These are phyloP conservation scores for Suillus weaverae DNA, from an alignment of 768 basidiomycete species.

Conservation along the genomic window DNA sequence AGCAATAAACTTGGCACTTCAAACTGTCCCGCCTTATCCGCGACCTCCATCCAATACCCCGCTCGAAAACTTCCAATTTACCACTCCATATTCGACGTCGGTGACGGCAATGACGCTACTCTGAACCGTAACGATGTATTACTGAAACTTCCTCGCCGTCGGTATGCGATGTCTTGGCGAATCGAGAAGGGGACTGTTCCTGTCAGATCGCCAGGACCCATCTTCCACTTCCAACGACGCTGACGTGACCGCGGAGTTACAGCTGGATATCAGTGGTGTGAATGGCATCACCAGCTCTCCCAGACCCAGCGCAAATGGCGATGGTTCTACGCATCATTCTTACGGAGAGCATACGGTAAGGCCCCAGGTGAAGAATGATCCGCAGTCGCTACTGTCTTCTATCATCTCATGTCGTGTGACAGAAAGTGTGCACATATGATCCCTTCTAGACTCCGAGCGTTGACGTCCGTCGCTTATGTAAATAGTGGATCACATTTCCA, in stretches of 20 bases:
- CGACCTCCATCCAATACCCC: not conserved
- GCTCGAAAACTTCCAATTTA: not conserved
- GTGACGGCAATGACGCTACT: not conserved
- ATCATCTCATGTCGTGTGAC: conserved; percentile 9
- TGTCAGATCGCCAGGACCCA: conserved; percentile 1
- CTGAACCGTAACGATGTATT: not conserved
- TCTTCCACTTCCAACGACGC: not conserved
- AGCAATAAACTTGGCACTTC: not conserved
- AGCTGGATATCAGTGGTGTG: conserved; percentile 8
- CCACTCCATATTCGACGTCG: not conserved
- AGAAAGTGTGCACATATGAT: not conserved
- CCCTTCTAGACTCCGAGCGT: not conserved
- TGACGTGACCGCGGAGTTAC: conserved; percentile 19
- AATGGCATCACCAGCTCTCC: conserved; percentile 2
- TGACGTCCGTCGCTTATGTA: not conserved
- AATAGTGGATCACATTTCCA: not conserved
- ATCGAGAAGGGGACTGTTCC: not conserved
- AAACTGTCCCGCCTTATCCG: not conserved
- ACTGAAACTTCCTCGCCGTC: not conserved
- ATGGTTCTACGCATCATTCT: not conserved
- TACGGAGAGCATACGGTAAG: conserved; percentile 2
- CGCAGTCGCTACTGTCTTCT: conserved; percentile 2
- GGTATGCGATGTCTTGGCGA: not conserved
- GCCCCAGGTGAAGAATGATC: conserved; percentile 8
- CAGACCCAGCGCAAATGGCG: not conserved